A percentile compares a stretch with the other conserved stretches of the same genome.
Evolutionary conservation across 2,329 filamentous ascomycete genomes (phyloP).

Genomic region (Hypomyces rosellus): DNA sequence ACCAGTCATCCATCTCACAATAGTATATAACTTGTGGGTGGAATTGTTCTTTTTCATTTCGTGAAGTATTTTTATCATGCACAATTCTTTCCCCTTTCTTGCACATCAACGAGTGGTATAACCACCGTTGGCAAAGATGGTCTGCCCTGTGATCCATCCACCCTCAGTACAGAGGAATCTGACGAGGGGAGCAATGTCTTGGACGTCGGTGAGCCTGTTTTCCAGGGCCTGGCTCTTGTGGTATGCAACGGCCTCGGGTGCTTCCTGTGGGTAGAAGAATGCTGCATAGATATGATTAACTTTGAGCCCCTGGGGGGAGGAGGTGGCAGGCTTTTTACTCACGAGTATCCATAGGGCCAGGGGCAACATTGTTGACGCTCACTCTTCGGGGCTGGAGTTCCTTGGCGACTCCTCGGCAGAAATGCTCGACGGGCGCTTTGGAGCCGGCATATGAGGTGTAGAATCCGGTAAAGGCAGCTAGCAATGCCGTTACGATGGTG

Average conservation of each 20-base stretch:
- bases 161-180: constrained; percentile 39
- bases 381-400: constrained; percentile 26
- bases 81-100: too few relatives aligned
- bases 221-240: constrained; percentile 39
- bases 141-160: constrained; percentile 40
- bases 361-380: constrained; percentile 31
- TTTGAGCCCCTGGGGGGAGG: neutral
- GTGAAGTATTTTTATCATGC: too few relatives aligned
- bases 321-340: constrained; percentile 13
- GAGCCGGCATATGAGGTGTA: constrained; percentile 41
- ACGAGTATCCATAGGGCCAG: constrained; percentile 36
- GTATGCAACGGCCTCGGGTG: constrained; percentile 35
- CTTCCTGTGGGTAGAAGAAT: constrained; percentile 40
- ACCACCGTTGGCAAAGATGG: constrained; percentile 42
- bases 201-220: constrained; percentile 33
- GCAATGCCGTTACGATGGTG: constrained; percentile 38
- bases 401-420: constrained; percentile 30
- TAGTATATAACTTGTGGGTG: too few relatives aligned
- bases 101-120: constrained; percentile 35
- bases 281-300: constrained; percentile 18
- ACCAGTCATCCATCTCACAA: too few relatives aligned
- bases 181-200: constrained; percentile 40
- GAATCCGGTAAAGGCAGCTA: constrained; percentile 39
- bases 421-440: constrained; percentile 34
- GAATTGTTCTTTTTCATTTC: too few relatives aligned